Conservation (phyloP, 305 asterid genomes). For the Rubia peregrina region DNA sequence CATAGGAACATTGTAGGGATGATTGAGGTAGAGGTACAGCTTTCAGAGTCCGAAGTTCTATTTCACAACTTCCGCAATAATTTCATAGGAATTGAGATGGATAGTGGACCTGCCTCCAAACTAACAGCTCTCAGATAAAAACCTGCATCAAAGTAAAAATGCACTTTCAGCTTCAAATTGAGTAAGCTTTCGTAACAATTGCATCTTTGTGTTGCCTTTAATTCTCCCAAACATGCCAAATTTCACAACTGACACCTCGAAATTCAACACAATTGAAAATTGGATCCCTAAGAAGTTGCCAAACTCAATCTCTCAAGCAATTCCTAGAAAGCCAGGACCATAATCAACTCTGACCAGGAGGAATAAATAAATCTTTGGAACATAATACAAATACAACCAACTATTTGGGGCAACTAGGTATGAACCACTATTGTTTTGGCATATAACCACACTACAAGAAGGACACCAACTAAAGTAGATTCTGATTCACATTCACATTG, state of each 20-base stretch:
- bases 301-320: background rate
- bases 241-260: background rate
- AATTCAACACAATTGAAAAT: background rate
- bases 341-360: background rate
- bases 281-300: background rate
- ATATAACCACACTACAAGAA: background rate
- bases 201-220: background rate
- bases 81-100: background rate
- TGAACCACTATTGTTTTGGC: background rate
- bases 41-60: background rate
- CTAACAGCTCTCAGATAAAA: background rate
- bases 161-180: background rate
- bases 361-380: background rate
- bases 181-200: background rate
- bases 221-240: background rate
- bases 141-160: constrained; percentile 6
- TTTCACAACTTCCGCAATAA: background rate
- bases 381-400: background rate
- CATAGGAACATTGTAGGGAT: constrained; percentile 37
- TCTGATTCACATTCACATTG: background rate
- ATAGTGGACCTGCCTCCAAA: background rate
- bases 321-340: background rate
- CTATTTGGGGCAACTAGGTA: background rate
- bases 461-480: background rate
- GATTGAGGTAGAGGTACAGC: constrained; percentile 5